phyloP scores from a whole-genome alignment of 2,329 filamentous ascomycete species.

The Cercospora beticola region DNA sequence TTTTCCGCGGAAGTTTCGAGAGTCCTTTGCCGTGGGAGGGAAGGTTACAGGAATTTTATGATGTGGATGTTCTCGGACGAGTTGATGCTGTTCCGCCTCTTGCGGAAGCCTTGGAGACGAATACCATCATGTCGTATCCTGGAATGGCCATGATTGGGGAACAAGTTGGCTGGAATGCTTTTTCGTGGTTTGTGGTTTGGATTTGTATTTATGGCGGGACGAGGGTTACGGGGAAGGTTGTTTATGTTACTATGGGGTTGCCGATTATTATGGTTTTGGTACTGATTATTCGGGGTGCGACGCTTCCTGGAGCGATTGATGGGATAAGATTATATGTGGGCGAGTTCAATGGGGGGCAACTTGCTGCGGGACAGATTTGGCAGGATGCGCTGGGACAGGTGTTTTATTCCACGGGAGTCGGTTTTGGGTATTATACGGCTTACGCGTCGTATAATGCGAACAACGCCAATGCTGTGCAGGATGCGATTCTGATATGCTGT shows the following conservation, averaged over 20 bases:
- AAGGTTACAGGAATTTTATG: constrained; percentile 49
- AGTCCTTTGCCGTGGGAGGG: constrained; percentile 57
- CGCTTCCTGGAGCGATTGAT: constrained; percentile 54
- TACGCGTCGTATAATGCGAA: constrained; percentile 60
- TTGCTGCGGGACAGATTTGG: constrained; percentile 56
- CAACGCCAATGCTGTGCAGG: constrained; percentile 60
- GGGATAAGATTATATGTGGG: constrained; percentile 54
- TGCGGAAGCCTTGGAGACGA: constrained; percentile 34
- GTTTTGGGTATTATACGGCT: constrained; percentile 59
- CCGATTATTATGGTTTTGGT: constrained; percentile 58
- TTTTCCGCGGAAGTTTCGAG: constrained; percentile 57
- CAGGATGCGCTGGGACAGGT: constrained; percentile 59
- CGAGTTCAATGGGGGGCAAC: constrained; percentile 51
- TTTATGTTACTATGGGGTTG: constrained; percentile 62
- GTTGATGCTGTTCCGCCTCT: constrained; percentile 43
- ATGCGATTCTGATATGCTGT: constrained; percentile 41
- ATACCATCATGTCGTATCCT: constrained; percentile 53
- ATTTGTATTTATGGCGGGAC: constrained; percentile 60
- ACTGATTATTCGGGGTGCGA: constrained; percentile 56
- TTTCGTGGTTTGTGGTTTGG: constrained; percentile 62
- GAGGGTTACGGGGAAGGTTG: constrained; percentile 58
- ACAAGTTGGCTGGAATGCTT: constrained; percentile 58
- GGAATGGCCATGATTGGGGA: constrained; percentile 53
- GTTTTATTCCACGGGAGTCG: constrained; percentile 56
- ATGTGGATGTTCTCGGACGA: constrained; percentile 51